A percentile compares a stretch with the other conserved stretches of the same genome.
phyloP scores from a whole-genome alignment of 2,329 filamentous ascomycete species.

The Raffaelea deltoideospora region DNA sequence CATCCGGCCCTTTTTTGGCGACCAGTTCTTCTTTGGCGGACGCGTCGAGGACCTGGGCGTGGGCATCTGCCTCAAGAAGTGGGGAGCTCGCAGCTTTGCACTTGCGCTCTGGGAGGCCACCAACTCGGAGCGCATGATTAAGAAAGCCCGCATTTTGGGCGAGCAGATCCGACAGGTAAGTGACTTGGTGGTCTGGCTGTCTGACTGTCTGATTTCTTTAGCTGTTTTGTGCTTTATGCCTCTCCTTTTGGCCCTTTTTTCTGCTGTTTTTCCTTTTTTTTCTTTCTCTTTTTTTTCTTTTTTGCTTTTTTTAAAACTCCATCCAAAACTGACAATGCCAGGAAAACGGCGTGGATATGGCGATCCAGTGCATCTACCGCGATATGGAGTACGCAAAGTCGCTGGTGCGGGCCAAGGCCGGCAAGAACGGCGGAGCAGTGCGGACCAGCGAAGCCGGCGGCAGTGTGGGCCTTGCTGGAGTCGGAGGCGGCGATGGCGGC shows the following conservation, averaged over 20 bases:
- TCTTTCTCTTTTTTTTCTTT: conserved; percentile 8
- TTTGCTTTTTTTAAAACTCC: no score
- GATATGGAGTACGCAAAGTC: conserved; percentile 86
- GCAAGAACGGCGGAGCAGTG: conserved; percentile 26
- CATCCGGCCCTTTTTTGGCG: conserved; percentile 92
- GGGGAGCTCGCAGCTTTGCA: conserved; percentile 76
- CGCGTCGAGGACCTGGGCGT: conserved; percentile 89
- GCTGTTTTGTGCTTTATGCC: background rate
- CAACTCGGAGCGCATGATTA: conserved; percentile 79
- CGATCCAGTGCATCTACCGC: conserved; percentile 85
- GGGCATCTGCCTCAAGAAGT: conserved; percentile 74
- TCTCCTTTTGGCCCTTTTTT: background rate
- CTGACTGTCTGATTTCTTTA: background rate
- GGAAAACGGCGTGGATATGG: conserved; percentile 82
- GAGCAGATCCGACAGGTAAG: conserved; percentile 75
- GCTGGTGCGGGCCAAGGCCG: conserved; percentile 53
- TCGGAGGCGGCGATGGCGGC: conserved; percentile 15
- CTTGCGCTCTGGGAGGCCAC: conserved; percentile 84
- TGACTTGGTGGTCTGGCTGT: conserved; percentile 6
- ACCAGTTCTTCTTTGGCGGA: conserved; percentile 90
- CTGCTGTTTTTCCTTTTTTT: background rate
- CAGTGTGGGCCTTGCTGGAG: background rate
- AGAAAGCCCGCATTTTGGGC: conserved; percentile 67
- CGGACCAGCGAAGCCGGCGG: conserved; percentile 22
- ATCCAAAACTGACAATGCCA: no score